Conservation (phyloP, 176 grass and related monocot genomes). For the Bolboschoenus planiculmis region DNA sequence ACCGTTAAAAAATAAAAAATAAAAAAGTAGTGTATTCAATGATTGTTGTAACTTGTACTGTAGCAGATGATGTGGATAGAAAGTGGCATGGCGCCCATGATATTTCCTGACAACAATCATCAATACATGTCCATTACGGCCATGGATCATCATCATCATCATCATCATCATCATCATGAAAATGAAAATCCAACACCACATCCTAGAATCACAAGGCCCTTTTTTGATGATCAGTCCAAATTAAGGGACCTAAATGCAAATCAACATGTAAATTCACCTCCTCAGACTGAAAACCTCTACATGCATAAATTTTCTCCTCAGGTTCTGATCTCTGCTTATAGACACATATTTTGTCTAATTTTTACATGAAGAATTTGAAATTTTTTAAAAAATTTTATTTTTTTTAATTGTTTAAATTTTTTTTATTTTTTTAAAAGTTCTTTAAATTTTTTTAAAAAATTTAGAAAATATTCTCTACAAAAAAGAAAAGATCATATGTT, state of each 20-base stretch:
- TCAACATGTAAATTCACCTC: not conserved
- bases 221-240: conserved; percentile 3
- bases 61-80: conserved; percentile 68
- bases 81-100: conserved; percentile 58
- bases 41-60: not conserved
- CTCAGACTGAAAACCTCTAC: not conserved
- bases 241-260: not conserved
- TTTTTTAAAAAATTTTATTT: no score
- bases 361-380: no score
- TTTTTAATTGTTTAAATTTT: no score
- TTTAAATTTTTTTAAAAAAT: no score
- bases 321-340: conserved; percentile 10
- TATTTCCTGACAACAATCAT: conserved; percentile 50
- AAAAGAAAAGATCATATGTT: no score
- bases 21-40: not conserved
- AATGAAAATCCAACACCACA: conserved; percentile 22
- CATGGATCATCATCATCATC: conserved; percentile 4
- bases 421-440: no score
- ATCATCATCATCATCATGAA: conserved; percentile 15
- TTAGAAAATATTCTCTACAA: no score
- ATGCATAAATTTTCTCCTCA: not conserved
- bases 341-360: not conserved
- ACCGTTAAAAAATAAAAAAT: not conserved
- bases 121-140: conserved; percentile 60
- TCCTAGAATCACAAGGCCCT: conserved; percentile 6